Evolutionary conservation across 2,329 filamentous ascomycete species (phyloP).

Genomic region (Trichoderma koningii): DNA sequence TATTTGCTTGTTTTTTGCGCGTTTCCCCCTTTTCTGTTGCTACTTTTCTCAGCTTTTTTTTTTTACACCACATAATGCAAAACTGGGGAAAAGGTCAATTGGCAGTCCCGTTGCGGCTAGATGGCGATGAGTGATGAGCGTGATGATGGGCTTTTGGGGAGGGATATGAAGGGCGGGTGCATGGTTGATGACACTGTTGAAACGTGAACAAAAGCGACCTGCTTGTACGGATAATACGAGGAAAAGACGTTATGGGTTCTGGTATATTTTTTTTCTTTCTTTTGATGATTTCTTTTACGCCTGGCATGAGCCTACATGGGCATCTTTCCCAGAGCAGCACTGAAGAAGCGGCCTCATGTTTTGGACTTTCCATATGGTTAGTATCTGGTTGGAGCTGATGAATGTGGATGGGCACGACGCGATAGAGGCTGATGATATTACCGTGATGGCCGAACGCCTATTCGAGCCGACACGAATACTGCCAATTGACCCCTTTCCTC

Average conservation of each 20-base stretch:
- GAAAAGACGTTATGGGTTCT: constrained; percentile 22
- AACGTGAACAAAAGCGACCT: not conserved
- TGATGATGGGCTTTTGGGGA: not conserved
- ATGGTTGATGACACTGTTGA: not conserved
- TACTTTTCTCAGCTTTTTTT: constrained; percentile 8
- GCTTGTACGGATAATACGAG: constrained; percentile 21
- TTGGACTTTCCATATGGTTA: not conserved
- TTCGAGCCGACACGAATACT: constrained; percentile 20
- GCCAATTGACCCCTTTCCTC: not conserved
- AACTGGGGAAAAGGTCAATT: not conserved
- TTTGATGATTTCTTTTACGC: not conserved
- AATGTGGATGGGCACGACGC: not conserved
- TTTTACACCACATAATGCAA: constrained; percentile 18
- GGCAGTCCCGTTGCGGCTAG: not conserved
- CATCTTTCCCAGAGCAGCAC: constrained; percentile 8
- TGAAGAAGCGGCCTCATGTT: not conserved
- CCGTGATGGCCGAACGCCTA: not conserved
- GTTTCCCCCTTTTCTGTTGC: constrained; percentile 1
- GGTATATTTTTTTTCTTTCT: not conserved
- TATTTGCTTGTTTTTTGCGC: not conserved
- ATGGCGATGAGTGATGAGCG: constrained; percentile 11
- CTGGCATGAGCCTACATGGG: constrained; percentile 7
- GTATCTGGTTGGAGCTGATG: constrained; percentile 10
- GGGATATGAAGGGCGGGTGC: too few species aligned
- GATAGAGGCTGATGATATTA: not conserved